These are phyloP conservation scores for Neotropicomus parvogracilis DNA, from an alignment of 1,284 basidiomycete genomes.

Conservation along the genomic window DNA sequence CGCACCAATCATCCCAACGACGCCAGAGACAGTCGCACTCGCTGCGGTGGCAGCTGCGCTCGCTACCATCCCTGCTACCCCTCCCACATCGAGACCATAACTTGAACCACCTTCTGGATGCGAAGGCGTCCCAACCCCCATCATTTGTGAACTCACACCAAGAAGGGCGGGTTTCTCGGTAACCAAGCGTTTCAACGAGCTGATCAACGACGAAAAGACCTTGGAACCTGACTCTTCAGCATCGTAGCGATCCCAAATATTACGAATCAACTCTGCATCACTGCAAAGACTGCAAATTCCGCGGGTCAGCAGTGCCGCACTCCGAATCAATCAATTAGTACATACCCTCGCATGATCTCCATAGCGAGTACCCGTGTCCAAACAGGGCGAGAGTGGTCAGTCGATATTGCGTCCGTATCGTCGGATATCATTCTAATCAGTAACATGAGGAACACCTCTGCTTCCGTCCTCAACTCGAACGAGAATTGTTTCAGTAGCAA, in stretches of 20 bases:
- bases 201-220: slow-evolving; percentile 77
- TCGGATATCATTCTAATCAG: slow-evolving; percentile 78
- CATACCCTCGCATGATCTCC: slow-evolving; percentile 85
- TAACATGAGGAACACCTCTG: slow-evolving; percentile 81
- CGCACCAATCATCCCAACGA: slow-evolving; percentile 67
- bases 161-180: slow-evolving; percentile 85
- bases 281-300: slow-evolving; percentile 61
- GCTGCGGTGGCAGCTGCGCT: slow-evolving; percentile 81
- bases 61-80: slow-evolving; percentile 80
- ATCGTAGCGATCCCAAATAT: slow-evolving; percentile 82
- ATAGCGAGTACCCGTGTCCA: slow-evolving; percentile 91
- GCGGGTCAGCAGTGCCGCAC: slow-evolving; percentile 5
- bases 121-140: slow-evolving; percentile 63
- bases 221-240: slow-evolving; percentile 57
- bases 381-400: slow-evolving; percentile 51
- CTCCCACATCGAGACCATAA: slow-evolving; percentile 60
- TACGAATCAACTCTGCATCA: slow-evolving; percentile 77
- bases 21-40: slow-evolving; percentile 71
- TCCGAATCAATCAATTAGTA: neutral
- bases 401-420: slow-evolving; percentile 44
- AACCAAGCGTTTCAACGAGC: slow-evolving; percentile 77
- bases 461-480: slow-evolving; percentile 72
- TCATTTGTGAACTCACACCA: slow-evolving; percentile 76
- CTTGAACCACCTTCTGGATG: slow-evolving; percentile 36
- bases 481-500: slow-evolving; percentile 91